These are phyloP conservation scores for Bacidia rubella DNA, from an alignment of 495 filamentous ascomycete species.

Conservation along the genomic window DNA sequence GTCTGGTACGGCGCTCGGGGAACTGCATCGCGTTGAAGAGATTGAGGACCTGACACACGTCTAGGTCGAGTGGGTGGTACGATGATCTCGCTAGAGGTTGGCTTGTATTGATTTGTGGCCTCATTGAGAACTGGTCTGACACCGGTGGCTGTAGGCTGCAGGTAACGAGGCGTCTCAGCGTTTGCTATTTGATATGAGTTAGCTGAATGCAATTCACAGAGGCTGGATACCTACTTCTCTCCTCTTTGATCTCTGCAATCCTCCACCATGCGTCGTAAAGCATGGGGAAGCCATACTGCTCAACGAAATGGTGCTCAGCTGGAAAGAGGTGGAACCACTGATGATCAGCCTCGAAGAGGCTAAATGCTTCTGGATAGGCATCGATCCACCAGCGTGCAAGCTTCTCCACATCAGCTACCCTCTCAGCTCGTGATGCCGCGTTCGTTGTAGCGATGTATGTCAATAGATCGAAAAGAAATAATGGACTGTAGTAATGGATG, in stretches of 20 bases:
- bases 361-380: constrained; percentile 6
- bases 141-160: too few relatives aligned
- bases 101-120: neutral
- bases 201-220: neutral
- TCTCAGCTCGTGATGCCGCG: neutral
- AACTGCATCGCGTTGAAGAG: neutral
- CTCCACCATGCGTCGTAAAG: constrained; percentile 14
- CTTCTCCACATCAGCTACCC: neutral
- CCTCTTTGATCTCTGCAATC: constrained; percentile 5
- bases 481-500: constrained; percentile 29
- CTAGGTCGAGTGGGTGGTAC: neutral
- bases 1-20: neutral
- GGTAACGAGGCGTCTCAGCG: too few relatives aligned
- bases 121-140: too few relatives aligned
- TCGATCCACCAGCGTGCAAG: constrained; percentile 3
- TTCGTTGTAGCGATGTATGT: constrained; percentile 10
- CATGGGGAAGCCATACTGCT: constrained; percentile 15
- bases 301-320: constrained; percentile 8
- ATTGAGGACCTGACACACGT: neutral
- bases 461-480: constrained; percentile 28
- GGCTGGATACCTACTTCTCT: neutral
- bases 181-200: too few relatives aligned
- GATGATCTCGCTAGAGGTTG: neutral
- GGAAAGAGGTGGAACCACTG: constrained; percentile 15
- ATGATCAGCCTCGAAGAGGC: constrained; percentile 1